Evolutionary conservation across 192 early-diverging fungal species (phyloP), one percentile per base, ranked within the genome.

Genomic region (Jimgerdemannia lactiflua): DNA sequence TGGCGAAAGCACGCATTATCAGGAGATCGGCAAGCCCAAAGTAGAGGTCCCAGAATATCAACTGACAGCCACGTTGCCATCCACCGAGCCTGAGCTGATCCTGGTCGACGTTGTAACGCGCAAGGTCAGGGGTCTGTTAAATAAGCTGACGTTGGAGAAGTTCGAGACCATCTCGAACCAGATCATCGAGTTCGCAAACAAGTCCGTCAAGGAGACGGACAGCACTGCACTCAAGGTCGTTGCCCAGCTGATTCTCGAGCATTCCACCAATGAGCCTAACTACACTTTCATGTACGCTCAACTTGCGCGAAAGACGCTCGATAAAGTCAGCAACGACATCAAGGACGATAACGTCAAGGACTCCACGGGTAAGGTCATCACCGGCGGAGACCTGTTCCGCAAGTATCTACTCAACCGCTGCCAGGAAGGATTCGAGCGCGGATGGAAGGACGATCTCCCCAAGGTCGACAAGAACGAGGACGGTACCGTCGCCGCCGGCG

Each of bases 131-230:
- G 89, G 90, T 73, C 85, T 97, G 19, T 86, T 99, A 71, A 99
- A 99, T 90, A 99, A 99, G 89, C 83, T 99, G 72, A 97, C 98
- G 3, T 84, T 94, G 0, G 98, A 99, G 78, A 97, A 95, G 83
- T 99, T 99, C 79, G 94, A 95, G 42, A 79, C 82, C 14, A 91
- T 99, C 39, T 91, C 93, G 4, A 86, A 89, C 73, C 92, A 99
- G 82, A 93, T 99, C 67, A 79, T 95, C 41, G 84, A 88, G 20
- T 89, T 89, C 80, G 94, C 92, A 29, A 92, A 95, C 71, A 85
- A 90, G 73, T 91, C 87, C 7, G 80, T 83, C 76, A 86, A 87
- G 70, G 90, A 92, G 82, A 85, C 78, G 6, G 88, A 93, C 70
- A 91, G 93, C 14, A 84, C 84, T 4, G 90, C 95, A 20, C 85